A percentile compares a stretch with the other conserved stretches of the same genome.
These are phyloP conservation scores for Nakazawaea siamensis DNA, from an alignment of 805 yeast species.

Conservation along the genomic window DNA sequence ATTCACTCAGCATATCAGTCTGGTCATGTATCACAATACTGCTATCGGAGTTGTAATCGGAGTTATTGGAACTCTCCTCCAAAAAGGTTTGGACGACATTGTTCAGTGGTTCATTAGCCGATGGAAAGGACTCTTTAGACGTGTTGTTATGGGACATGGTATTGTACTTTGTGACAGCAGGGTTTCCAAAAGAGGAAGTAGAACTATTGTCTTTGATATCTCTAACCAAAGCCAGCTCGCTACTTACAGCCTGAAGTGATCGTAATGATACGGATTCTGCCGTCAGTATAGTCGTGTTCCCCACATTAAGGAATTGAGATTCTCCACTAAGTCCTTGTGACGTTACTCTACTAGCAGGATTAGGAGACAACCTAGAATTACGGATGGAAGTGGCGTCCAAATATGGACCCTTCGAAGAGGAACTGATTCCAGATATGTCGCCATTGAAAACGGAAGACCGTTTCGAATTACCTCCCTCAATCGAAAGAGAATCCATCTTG, in stretches of 20 bases:
- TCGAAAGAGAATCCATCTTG: too few species aligned
- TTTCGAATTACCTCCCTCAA: too few species aligned
- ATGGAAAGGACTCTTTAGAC: conserved; percentile 6
- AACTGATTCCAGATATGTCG: too few species aligned
- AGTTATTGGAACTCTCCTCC: conserved; percentile 9
- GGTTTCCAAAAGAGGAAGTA: conserved; percentile 4
- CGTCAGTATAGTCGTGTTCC: too few species aligned
- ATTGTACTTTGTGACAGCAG: conserved; percentile 41
- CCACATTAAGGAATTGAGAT: neutral
- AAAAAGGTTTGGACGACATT: conserved; percentile 8
- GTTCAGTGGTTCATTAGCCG: conserved; percentile 8
- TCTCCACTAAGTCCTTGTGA: too few species aligned
- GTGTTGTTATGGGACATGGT: conserved; percentile 16
- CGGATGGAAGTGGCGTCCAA: too few species aligned
- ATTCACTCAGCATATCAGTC: neutral
- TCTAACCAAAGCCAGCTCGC: conserved; percentile 3
- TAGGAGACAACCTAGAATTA: too few species aligned
- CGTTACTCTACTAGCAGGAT: too few species aligned
- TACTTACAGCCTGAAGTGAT: conserved; percentile 1
- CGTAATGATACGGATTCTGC: conserved; percentile 4
- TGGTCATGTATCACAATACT: neutral
- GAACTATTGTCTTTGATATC: conserved; percentile 3
- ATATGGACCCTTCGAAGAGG: too few species aligned
- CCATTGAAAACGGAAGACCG: too few species aligned
- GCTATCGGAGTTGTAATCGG: conserved; percentile 1